Evolutionary conservation across 768 basidiomycete species (phyloP), one percentile per base, ranked within the genome.

Genomic region (Hypholoma fasciculare): DNA sequence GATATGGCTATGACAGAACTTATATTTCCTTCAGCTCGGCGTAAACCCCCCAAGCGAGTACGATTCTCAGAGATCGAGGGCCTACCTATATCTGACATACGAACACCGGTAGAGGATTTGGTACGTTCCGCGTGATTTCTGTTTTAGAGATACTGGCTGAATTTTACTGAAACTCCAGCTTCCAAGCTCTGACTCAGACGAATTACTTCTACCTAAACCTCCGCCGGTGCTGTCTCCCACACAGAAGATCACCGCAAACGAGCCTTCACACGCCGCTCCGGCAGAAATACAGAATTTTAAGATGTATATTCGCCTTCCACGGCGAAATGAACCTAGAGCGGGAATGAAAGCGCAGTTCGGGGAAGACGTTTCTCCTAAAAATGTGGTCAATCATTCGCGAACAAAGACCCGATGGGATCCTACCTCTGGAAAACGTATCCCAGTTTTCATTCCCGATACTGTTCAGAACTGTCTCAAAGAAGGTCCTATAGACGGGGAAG

Each of bases 321-420:
- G 43, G 49, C n/a, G 26, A 49, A 37, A 3, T 36, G n/a, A 48
- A 43, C 23, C 23, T 23, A 11, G 42, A n/a, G 7, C 19, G 9
- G 13, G 56, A 19, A 7, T n/a, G 27, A 34, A 49, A 30, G 17
- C 47, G 43, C 48, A 17, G 17, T 7, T 34, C 49, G 23, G 38
- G 40, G 42, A 53, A 37, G 42, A 17, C 14, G 16, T 57, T 16
- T 48, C 42, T 47, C 26, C 52, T n/a, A n/a, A 49, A 38, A 54
- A 52, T 42, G 20, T 54, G n/a, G 30, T 57, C n/a, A 19, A 36
- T 6, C 48, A 30, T 8, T 37, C 48, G 9, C 55, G 62, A 13
- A 52, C 48, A 17, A 63, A 63, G 42, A 63, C 59, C 2, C 50
- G 52, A 37, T 63, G 62, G 62, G 62, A 63, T 38, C 49, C 59